Conservation (phyloP, 371 early-diverging fungal species). For the Lichtheimia ornata region DNA sequence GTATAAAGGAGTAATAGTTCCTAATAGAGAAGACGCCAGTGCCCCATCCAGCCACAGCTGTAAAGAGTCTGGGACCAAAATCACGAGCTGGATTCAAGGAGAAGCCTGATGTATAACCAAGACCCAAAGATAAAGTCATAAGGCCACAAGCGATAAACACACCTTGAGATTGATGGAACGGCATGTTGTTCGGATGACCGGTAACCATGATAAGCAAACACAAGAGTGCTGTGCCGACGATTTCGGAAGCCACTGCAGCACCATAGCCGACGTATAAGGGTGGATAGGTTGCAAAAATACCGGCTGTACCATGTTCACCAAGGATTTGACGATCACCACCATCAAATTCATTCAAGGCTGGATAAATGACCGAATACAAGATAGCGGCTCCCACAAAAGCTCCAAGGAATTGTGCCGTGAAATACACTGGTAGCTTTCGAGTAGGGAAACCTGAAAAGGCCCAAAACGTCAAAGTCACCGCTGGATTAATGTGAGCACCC, state of each 20-base stretch:
- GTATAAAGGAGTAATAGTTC: constrained; percentile 79
- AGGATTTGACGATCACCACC: constrained; percentile 59
- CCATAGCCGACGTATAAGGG: constrained; percentile 53
- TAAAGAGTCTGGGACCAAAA: constrained; percentile 86
- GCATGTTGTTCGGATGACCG: constrained; percentile 71
- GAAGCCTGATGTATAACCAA: constrained; percentile 76
- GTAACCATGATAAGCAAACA: constrained; percentile 71
- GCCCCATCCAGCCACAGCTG: constrained; percentile 78
- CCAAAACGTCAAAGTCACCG: constrained; percentile 72
- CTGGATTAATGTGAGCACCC: constrained; percentile 85
- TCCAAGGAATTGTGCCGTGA: constrained; percentile 69
- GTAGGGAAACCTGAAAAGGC: constrained; percentile 69
- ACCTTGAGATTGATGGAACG: constrained; percentile 64
- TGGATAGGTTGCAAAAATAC: constrained; percentile 73
- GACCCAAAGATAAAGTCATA: constrained; percentile 41
- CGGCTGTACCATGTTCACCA: constrained; percentile 61
- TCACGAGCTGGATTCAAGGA: constrained; percentile 91
- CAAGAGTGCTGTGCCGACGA: constrained; percentile 77
- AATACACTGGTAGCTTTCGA: constrained; percentile 64
- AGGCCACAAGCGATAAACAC: constrained; percentile 66
- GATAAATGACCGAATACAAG: constrained; percentile 57
- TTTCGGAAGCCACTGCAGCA: constrained; percentile 76
- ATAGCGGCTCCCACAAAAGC: constrained; percentile 75
- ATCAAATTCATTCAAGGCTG: constrained; percentile 62
- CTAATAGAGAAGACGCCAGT: constrained; percentile 64